Base-by-base conservation (phyloP, 179 eudicot genomes). In the Heliamphora pulchella region DNA sequence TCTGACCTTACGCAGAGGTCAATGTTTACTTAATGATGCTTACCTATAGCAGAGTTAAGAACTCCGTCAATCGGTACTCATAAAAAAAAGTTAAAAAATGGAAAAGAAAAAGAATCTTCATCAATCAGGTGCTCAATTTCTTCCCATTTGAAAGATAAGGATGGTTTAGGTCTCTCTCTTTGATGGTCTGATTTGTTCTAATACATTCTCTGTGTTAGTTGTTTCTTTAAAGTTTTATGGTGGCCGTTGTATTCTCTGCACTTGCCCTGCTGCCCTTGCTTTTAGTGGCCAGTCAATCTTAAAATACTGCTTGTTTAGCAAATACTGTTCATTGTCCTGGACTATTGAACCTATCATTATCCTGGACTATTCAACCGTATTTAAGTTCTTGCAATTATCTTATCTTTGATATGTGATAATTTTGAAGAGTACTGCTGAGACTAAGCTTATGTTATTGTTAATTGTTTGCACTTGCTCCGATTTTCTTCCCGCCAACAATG, bases 121-220 rank as follows among this genome's bases (percentile, higher is more conserved):
- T 9, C 43, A 10, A 18, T 72, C 76, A 50, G 20, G 43, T 8
- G 61, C 59, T 72, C 59, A 17, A 11, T 20, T 20, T 50, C 9
- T 20, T 8, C 44, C 69, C 0, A 65, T 65, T 65, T 20, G 0
- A 1, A 72, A 72, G 6, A 1, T 31, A 72, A 72, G 61, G 58
- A 68, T 68, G 72, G 18, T 68, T 68, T 43, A 68, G 50, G 7
- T 65, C 70, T 65, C 70, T 63, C 41, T 62, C 8, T 22, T 62
- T 62, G 10, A 66, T 41, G 71, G 18, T 68, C 17, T 17, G n/a
- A 13, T 39, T 15, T 15, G 1, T 44, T 10, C 17, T 58, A 1
- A 3, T 57, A 3, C 3, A 3, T 31, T 5, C 20, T 43, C 51
- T 57, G 1, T 39, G 13, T 59, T 31, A 17, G 55, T 53, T 5